A percentile compares a stretch with the other conserved stretches of the same genome.
phyloP scores from a whole-genome alignment of 2,329 filamentous ascomycete genomes.

The Seiridium unicorne region DNA sequence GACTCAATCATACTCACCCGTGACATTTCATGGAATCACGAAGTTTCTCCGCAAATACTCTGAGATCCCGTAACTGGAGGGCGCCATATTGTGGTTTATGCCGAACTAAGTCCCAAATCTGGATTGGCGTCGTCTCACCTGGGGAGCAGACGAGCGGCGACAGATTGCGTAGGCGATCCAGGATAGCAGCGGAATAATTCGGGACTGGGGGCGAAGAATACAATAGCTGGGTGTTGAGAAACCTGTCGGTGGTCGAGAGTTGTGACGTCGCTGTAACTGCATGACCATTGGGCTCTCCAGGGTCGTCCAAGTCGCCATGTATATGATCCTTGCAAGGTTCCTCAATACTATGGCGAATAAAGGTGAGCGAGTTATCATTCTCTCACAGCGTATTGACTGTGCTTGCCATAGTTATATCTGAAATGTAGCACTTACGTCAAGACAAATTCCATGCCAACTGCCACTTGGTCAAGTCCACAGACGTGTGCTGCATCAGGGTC shows the following conservation, averaged over 20 bases:
- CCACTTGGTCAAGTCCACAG: neutral
- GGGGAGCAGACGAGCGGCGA: neutral
- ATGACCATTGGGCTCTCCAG: neutral
- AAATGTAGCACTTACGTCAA: neutral
- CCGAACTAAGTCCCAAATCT: neutral
- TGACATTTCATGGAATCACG: neutral
- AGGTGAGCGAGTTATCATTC: neutral
- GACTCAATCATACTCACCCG: neutral
- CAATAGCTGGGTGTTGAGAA: neutral
- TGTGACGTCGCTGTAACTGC: neutral
- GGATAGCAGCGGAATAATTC: neutral
- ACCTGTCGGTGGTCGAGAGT: neutral
- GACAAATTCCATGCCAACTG: conserved; percentile 6
- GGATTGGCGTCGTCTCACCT: neutral
- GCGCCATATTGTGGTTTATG: neutral
- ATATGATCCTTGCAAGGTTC: neutral
- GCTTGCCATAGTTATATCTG: neutral
- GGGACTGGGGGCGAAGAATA: neutral
- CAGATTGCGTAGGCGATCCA: neutral
- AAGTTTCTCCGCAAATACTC: neutral
- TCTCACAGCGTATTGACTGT: neutral
- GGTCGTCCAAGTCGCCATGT: neutral
- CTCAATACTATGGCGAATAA: neutral
- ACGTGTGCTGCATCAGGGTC: neutral
- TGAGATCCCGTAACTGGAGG: neutral